Base-by-base conservation (phyloP, 371 early-diverging fungal genomes). In the Parasitella parasitica region DNA sequence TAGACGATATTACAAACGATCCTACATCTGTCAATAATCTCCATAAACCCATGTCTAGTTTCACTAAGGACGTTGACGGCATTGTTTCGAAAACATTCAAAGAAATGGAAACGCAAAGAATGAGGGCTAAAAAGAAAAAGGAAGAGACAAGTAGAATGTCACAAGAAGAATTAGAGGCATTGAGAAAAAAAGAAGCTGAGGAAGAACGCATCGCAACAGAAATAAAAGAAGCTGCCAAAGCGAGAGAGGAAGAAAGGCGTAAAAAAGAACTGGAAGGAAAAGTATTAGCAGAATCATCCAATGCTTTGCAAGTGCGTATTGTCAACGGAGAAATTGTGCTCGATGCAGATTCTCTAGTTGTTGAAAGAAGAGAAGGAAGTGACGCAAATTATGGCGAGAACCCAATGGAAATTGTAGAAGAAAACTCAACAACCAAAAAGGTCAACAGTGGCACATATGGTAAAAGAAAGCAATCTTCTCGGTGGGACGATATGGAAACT, bases 331-430 rank as follows among this genome's bases (percentile, higher is more conserved):
- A 83, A 55, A 86, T 88, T 66, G 84, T 82, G 6, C 62, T 91
- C 59, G 91, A 91, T 65, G 68, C 72, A 32, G 82, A 80, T 22
- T 86, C 90, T 5, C 65, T 89, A 32, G 56, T 57, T 3, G 54
- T 69, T 6, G 58, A 64, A 36, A 59, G 69, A 68, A 37, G 43
- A 30, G 77, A 79, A 38, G 73, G 76, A 8, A n/a, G n/a, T n/a
- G 73, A 72, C 7, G 32, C 66, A 8, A 71, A 77, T 8, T 54
- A 58, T 30, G 55, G 72, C 3, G 67, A 69, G 6, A 81, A 67
- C 9, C 69, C 79, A 0, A 71, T 87, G 79, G 89, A 91, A 66
- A 72, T 85, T 0, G 86, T 91, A 1, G 91, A 89, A 63, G 91
- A 91, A 75, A 84, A 76, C 0, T 65, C 80, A 0, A 73, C 73